Evolutionary conservation across 371 early-diverging fungal genomes (phyloP).

Genomic region (Chytridiales sp.): DNA sequence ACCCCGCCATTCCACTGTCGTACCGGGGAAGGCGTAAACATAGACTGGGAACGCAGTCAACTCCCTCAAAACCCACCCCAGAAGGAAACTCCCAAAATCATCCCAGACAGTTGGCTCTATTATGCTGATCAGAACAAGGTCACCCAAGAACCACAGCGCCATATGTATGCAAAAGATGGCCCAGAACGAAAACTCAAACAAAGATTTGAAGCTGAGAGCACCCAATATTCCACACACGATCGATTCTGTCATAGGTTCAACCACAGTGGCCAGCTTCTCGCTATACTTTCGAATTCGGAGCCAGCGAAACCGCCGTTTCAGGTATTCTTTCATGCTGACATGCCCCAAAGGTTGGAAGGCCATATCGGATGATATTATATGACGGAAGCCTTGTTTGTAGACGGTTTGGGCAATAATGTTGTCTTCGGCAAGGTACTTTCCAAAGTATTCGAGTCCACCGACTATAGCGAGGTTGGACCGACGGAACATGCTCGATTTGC

Average conservation of each 20-base stretch:
- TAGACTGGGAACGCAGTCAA: slow-evolving; percentile 78
- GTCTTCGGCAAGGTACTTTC: slow-evolving; percentile 90
- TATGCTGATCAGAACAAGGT: slow-evolving; percentile 23
- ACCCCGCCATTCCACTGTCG: slow-evolving; percentile 85
- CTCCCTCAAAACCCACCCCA: slow-evolving; percentile 82
- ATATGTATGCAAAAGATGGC: slow-evolving; percentile 71
- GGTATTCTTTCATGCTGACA: slow-evolving; percentile 71
- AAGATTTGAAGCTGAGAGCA: slow-evolving; percentile 56
- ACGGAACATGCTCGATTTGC: slow-evolving; percentile 90
- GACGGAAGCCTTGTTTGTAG: slow-evolving; percentile 74
- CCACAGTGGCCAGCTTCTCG: slow-evolving; percentile 77
- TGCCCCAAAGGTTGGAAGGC: slow-evolving; percentile 83
- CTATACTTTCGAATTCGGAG: slow-evolving; percentile 88
- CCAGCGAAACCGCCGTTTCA: slow-evolving; percentile 84
- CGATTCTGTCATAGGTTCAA: slow-evolving; percentile 91
- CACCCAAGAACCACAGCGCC: slow-evolving; percentile 65
- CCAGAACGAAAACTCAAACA: slow-evolving; percentile 64
- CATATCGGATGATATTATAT: slow-evolving; percentile 80
- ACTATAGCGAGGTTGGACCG: slow-evolving; percentile 75
- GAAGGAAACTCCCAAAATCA: slow-evolving; percentile 35
- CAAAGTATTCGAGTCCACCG: slow-evolving; percentile 84
- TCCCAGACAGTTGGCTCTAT: slow-evolving; percentile 16
- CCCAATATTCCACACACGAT: slow-evolving; percentile 74
- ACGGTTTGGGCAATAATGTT: slow-evolving; percentile 87
- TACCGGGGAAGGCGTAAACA: slow-evolving; percentile 75